These are phyloP conservation scores for Dunaliella sp. DNA, from an alignment of 139 green algal genomes.

Conservation along the genomic window DNA sequence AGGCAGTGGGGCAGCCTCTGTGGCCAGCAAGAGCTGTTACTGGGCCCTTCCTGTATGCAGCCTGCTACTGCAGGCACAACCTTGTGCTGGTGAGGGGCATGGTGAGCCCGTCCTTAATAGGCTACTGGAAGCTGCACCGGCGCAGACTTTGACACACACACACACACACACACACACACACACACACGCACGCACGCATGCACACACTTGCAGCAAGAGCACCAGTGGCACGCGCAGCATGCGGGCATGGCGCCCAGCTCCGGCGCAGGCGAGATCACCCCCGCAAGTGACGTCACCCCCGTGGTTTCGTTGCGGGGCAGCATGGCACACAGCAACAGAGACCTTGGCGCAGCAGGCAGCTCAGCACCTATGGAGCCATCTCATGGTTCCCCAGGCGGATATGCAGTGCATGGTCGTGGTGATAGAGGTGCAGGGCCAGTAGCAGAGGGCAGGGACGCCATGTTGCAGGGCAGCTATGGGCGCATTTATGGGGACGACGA, in stretches of 20 bases:
- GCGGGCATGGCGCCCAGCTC: background rate
- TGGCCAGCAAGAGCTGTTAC: too few species aligned
- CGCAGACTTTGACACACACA: background rate
- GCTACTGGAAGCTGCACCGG: background rate
- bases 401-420: background rate
- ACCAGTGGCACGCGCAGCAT: background rate
- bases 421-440: background rate
- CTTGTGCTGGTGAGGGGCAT: too few species aligned
- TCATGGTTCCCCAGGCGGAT: background rate
- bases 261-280: background rate
- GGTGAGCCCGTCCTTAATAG: too few species aligned
- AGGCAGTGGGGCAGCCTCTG: too few species aligned
- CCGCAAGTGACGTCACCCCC: background rate
- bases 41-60: too few species aligned
- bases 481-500: background rate
- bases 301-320: too few species aligned
- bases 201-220: background rate
- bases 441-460: background rate
- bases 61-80: too few species aligned
- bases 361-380: too few species aligned
- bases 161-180: constrained; percentile 18
- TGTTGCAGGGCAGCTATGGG: background rate
- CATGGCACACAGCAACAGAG: too few species aligned
- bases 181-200: constrained; percentile 7
- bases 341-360: too few species aligned